A percentile compares a stretch with the other conserved stretches of the same genome.
Evolutionary conservation across 2,329 filamentous ascomycete genomes (phyloP).

Genomic region (Ophiocordyceps polyrhachis-furcata): DNA sequence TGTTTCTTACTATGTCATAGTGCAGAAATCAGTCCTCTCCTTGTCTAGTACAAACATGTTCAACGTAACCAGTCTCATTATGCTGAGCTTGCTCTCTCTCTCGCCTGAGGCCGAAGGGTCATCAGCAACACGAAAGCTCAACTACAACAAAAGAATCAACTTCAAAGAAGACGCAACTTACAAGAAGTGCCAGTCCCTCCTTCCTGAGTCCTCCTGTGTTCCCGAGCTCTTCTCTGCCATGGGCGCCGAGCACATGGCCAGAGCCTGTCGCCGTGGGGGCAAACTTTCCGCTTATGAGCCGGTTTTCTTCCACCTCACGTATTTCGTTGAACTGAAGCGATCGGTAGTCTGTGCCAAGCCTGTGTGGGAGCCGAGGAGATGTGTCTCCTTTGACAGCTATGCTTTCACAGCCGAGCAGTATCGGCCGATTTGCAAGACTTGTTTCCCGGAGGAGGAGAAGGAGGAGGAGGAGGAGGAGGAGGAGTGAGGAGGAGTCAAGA

Average conservation of each 20-base stretch:
- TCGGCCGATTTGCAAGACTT: neutral
- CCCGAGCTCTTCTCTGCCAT: neutral
- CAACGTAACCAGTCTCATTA: too few species aligned
- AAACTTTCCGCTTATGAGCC: neutral
- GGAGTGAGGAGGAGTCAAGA: too few species aligned
- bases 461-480: too few species aligned
- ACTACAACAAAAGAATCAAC: neutral
- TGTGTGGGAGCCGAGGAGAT: neutral
- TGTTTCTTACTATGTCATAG: too few species aligned
- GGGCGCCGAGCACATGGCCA: neutral
- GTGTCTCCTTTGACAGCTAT: neutral
- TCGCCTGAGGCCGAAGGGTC: too few species aligned
- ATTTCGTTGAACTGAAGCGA: neutral
- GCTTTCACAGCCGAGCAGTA: neutral
- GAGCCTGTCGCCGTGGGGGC: neutral
- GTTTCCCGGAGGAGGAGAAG: neutral
- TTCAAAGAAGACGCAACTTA: neutral
- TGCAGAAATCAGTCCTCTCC: too few species aligned
- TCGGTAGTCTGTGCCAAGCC: neutral
- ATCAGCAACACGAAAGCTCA: neutral
- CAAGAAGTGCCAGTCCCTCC: neutral
- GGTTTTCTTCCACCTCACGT: neutral
- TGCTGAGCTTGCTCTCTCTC: too few species aligned
- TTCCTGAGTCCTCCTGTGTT: neutral
- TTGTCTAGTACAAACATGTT: too few species aligned